These are phyloP conservation scores for Ophiocordyceps australis DNA, from an alignment of 2,329 filamentous ascomycete species.

Conservation along the genomic window DNA sequence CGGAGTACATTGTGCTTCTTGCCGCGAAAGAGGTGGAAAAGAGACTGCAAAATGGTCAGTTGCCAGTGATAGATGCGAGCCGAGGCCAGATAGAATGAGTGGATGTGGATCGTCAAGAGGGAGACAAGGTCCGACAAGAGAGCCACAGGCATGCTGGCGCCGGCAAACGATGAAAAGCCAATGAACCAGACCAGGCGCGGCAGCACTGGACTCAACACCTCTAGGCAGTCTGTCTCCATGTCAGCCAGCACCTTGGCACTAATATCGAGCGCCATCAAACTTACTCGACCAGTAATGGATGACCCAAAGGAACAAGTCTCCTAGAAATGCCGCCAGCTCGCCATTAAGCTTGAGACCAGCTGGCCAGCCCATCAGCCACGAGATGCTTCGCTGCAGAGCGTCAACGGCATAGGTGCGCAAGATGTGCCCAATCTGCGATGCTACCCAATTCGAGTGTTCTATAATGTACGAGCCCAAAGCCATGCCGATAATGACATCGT, in stretches of 20 bases:
- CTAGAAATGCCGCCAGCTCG: conserved; percentile 83
- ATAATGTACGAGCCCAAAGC: conserved; percentile 93
- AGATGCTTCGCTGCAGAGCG: conserved; percentile 73
- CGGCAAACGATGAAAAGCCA: conserved; percentile 85
- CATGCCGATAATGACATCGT: conserved; percentile 97
- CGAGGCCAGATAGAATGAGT: conserved; percentile 93
- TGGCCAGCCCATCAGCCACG: conserved; percentile 91
- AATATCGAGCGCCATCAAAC: conserved; percentile 6
- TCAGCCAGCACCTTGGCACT: conserved; percentile 6
- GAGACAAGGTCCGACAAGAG: conserved; percentile 90
- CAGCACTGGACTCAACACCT: conserved; percentile 59
- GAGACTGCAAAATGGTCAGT: conserved; percentile 82
- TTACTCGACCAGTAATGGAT: conserved; percentile 92
- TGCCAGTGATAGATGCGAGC: conserved; percentile 98
- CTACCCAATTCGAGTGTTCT: conserved; percentile 77
- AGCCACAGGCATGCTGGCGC: conserved; percentile 91
- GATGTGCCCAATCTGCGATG: conserved; percentile 57
- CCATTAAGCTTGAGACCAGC: conserved; percentile 90
- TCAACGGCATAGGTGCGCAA: conserved; percentile 73
- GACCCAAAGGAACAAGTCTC: conserved; percentile 93
- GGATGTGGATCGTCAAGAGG: conserved; percentile 84
- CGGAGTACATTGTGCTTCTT: conserved; percentile 96
- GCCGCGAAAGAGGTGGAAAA: conserved; percentile 96
- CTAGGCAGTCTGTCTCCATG: conserved; percentile 63
- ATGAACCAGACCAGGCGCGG: conserved; percentile 82